Evolutionary conservation across 2,329 filamentous ascomycete genomes (phyloP).

Genomic region (Talaromyces sp.): DNA sequence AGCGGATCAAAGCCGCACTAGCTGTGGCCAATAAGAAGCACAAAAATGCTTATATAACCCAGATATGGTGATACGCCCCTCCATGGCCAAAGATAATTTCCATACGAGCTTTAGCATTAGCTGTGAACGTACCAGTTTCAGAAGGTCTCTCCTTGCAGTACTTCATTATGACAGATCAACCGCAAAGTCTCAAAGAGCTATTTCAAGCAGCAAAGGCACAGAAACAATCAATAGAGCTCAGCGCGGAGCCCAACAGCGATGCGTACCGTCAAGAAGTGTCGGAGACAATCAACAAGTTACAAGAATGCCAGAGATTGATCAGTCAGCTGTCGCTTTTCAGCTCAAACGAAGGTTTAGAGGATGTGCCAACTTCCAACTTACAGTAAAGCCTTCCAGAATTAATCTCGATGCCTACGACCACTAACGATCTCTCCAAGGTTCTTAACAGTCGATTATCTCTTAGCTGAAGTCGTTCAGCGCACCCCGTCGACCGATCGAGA

Average conservation of each 20-base stretch:
- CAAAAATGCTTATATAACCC: not conserved
- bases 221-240: slow-evolving; percentile 57
- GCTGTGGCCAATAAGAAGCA: not conserved
- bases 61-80: not conserved
- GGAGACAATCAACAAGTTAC: slow-evolving; percentile 66
- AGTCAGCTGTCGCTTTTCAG: slow-evolving; percentile 78
- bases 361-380: slow-evolving; percentile 77
- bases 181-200: slow-evolving; percentile 54
- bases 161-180: slow-evolving; percentile 43
- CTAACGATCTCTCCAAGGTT: slow-evolving; percentile 50
- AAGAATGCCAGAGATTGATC: slow-evolving; percentile 67
- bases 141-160: not conserved
- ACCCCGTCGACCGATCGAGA: slow-evolving; percentile 62
- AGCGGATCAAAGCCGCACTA: not conserved
- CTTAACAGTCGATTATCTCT: slow-evolving; percentile 70
- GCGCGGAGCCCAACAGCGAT: slow-evolving; percentile 62
- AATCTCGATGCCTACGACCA: not conserved
- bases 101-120: not conserved
- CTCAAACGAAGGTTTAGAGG: slow-evolving; percentile 82
- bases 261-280: slow-evolving; percentile 66
- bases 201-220: slow-evolving; percentile 55
- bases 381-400: slow-evolving; percentile 51
- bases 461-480: slow-evolving; percentile 75
- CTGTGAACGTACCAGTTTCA: not conserved
- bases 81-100: not conserved